Base-by-base conservation (phyloP, 768 basidiomycete species). In the Lyophyllum decastes region DNA sequence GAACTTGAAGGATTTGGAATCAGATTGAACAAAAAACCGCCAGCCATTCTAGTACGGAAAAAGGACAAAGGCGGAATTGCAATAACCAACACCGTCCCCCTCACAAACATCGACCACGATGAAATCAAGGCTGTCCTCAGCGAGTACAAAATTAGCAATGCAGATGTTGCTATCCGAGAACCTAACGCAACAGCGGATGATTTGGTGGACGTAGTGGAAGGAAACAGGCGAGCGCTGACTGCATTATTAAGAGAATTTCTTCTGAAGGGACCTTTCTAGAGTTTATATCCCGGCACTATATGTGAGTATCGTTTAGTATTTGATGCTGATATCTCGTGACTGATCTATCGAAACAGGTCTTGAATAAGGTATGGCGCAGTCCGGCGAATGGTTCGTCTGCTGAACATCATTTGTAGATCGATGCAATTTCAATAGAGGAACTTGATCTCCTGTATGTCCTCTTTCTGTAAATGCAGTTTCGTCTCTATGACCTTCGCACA, bases 1-100 rank as follows among this genome's bases (percentile, higher is more conserved):
- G 97, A 99, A 72, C 76, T 99, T 58, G 97, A 99, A 80, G 94
- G 95, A n/a, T 98, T 98, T 67, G 97, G 96, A 10, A 97, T 98
- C 64, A 83, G 95, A 49, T 78, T 98, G 58, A 99, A 99, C 78
- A 98, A 98, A 76, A 85, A 86, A 61, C 94, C 96, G 2, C 97
- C 96, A 54, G 82, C 88, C 19, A 89, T 98, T 69, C 76, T 82
- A 4, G 91, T 94, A 22, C 84, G 90, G 64, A 89, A 79, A 71
- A 94, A 94, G 68, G 92, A 98, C 60, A 94, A 89, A 74, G 96
- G 96, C 43, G 89, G 94, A 48, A 85, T 99, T 64, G 88, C 93
- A 5, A 95, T 98, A 70, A 95, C 95, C 34, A 95, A 97, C 70
- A 98, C 96, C 0, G 95, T 97, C 4, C 95, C 96, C 4, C 82